Evolutionary conservation across 495 filamentous ascomycete genomes (phyloP).

Genomic region (Aspergillus indologenus): DNA sequence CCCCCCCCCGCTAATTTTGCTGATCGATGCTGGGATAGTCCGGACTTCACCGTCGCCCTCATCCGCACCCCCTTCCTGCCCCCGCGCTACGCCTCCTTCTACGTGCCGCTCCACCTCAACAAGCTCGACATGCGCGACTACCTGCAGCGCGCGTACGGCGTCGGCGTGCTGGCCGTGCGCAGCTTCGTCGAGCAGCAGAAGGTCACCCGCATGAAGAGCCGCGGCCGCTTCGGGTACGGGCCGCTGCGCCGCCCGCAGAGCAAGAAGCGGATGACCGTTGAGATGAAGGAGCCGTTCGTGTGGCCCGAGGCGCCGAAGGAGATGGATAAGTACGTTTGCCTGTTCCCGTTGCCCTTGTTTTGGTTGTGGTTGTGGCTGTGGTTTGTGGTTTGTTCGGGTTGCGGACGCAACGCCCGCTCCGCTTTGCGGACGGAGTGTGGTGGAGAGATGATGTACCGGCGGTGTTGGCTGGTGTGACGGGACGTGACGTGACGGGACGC

Average conservation of each 20-base stretch:
- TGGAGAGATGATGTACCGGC: too few species aligned
- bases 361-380: background rate
- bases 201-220: conserved; percentile 40
- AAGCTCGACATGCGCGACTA: conserved; percentile 92
- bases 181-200: conserved; percentile 73
- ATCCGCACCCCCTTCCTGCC: conserved; percentile 68
- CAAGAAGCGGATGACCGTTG: conserved; percentile 87
- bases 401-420: too few species aligned
- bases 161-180: conserved; percentile 64
- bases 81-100: conserved; percentile 76
- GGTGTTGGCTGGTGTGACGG: too few species aligned
- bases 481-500: too few species aligned
- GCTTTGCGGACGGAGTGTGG: too few species aligned
- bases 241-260: conserved; percentile 56
- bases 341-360: background rate
- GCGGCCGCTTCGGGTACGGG: conserved; percentile 41
- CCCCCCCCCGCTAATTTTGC: background rate
- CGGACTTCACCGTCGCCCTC: conserved; percentile 72
- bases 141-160: conserved; percentile 70
- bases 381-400: too few species aligned
- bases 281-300: conserved; percentile 78
- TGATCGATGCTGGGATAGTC: too few species aligned
- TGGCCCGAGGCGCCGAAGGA: conserved; percentile 69
- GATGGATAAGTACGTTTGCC: conserved; percentile 49
- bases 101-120: conserved; percentile 81